Evolutionary conservation across 2,329 filamentous ascomycete species (phyloP).

Genomic region (Neopestalotiopsis clavispora): DNA sequence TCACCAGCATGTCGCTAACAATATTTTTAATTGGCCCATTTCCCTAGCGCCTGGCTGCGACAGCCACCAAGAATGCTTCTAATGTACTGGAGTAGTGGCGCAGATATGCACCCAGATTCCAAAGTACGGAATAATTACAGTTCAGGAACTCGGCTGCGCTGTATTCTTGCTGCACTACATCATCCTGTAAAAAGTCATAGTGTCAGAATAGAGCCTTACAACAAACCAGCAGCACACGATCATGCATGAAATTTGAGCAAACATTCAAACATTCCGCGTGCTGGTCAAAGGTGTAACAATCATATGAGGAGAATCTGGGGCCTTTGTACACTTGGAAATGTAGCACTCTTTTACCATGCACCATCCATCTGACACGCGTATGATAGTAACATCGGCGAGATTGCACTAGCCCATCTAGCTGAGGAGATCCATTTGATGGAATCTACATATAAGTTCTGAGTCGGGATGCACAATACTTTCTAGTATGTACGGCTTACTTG

Average conservation of each 20-base stretch:
- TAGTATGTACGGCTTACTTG: too few species aligned
- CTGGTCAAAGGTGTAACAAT: neutral
- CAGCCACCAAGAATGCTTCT: neutral
- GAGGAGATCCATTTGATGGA: too few species aligned
- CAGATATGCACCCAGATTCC: neutral
- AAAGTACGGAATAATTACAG: too few species aligned
- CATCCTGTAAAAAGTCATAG: too few species aligned
- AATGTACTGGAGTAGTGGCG: neutral
- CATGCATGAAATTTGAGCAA: too few species aligned
- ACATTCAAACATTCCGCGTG: neutral
- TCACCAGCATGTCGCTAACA: neutral
- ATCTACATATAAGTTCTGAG: too few species aligned
- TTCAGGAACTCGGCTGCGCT: too few species aligned
- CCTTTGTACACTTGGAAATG: neutral
- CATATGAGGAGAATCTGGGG: neutral
- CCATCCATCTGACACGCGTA: neutral
- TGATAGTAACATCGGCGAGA: neutral
- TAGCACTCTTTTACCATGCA: neutral
- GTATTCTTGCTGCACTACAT: too few species aligned
- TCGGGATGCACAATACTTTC: too few species aligned
- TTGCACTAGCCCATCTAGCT: neutral
- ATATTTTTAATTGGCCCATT: slow-evolving; percentile 5
- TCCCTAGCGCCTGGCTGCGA: neutral
- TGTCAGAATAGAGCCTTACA: too few species aligned
- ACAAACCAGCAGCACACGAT: too few species aligned